Evolutionary conservation across 2,329 filamentous ascomycete genomes (phyloP), one percentile per base, ranked within the genome.

Genomic region (Colletotrichum orbiculare): DNA sequence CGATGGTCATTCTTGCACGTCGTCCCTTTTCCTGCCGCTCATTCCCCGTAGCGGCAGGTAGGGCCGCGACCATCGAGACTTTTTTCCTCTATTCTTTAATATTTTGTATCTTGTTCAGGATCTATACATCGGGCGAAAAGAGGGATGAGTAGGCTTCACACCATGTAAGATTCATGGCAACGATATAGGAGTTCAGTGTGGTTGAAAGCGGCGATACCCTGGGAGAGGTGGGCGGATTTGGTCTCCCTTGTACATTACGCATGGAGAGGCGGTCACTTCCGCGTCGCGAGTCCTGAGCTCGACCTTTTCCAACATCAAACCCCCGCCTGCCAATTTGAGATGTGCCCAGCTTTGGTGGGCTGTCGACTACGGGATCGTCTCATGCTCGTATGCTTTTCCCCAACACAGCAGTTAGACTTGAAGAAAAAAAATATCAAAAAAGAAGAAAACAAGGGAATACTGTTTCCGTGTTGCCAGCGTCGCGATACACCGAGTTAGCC

Each of bases 31-130:
- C 4, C 15, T 33, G 35, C 34, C 33, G 11, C 37, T 15, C 17
- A 17, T 37, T 25, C 38, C 35, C 54, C 25, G 39, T 17, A 38
- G 17, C 15, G 58, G 43, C 25, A 37, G 34, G 34, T 13, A 35
- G n/a, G 17, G 15, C 8, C n/a, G 13, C 17, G 38, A 54, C 35
- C 10, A 39, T 48, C 60, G 48, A 54, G 53, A 38, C 12, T 43
- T 38, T 57, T 50, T 49, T 46, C 15, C 47, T 39, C 15, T 54
- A 59, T 54, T 55, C 64, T 66, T 66, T 66, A 65, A 65, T 65
- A 65, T 62, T 8, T 57, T 56, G 41, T 65, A 56, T 65, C 58
- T 64, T 57, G 59, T 54, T 42, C 48, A 60, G 53, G 54, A 66
- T 60, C 41, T 50, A 42, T 62, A 48, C 52, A 54, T 63, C 54